Evolutionary conservation across 257 asterid species (phyloP).

Genomic region (Nicotiana undulata): DNA sequence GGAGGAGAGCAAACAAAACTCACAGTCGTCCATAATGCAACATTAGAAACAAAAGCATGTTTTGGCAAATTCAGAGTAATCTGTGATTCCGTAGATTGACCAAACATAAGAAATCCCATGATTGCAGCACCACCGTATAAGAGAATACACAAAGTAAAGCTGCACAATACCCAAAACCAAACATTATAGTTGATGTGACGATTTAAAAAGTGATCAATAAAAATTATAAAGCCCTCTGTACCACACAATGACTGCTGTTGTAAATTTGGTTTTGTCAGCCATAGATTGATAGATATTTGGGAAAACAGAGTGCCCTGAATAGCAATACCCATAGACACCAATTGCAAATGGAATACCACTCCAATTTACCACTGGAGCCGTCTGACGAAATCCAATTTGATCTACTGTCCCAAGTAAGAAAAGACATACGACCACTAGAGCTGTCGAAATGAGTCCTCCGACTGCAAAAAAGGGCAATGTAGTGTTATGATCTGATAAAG

Average conservation of each 20-base stretch:
- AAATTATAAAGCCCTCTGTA: background rate
- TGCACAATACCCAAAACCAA: constrained; percentile 21
- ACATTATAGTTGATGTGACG: constrained; percentile 26
- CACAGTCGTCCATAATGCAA: constrained; percentile 85
- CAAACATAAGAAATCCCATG: constrained; percentile 74
- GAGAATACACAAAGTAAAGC: constrained; percentile 53
- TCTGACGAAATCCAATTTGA: constrained; percentile 40
- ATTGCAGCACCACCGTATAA: constrained; percentile 67
- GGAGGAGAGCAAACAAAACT: constrained; percentile 6
- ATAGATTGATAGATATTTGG: constrained; percentile 90
- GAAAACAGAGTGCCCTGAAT: constrained; percentile 81
- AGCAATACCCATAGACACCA: constrained; percentile 79
- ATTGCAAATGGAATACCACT: constrained; percentile 75
- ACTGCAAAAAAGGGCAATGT: constrained; percentile 42
- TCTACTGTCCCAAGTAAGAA: constrained; percentile 38
- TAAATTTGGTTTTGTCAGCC: constrained; percentile 79
- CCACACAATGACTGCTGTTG: constrained; percentile 49
- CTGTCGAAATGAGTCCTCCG: constrained; percentile 27
- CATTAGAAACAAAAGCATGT: constrained; percentile 40
- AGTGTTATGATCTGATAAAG: background rate
- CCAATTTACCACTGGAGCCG: constrained; percentile 52
- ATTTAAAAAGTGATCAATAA: background rate
- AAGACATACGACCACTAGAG: constrained; percentile 26
- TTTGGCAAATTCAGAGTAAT: constrained; percentile 74
- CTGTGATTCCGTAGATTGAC: constrained; percentile 60